Conservation (phyloP, 2,329 filamentous ascomycete genomes). For the Cladosporium austrohemisphaericum region DNA sequence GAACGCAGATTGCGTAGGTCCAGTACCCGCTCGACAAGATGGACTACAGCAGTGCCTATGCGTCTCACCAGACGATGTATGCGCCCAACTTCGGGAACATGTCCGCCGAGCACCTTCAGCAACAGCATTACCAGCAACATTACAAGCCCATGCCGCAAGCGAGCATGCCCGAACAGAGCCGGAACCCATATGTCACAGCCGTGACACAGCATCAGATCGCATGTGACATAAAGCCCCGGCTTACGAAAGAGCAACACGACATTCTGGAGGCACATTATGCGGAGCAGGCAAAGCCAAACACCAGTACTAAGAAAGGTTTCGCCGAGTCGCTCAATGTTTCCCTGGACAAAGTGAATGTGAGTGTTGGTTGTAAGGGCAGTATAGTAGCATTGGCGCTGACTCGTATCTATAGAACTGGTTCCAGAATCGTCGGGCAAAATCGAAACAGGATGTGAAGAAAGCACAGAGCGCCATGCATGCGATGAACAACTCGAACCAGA, state of each 20-base stretch:
- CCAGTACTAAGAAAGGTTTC: constrained; percentile 49
- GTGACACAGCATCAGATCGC: constrained; percentile 25
- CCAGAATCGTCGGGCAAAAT: constrained; percentile 51
- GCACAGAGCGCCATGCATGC: constrained; percentile 26
- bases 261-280: constrained; percentile 49
- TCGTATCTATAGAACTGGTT: constrained; percentile 49
- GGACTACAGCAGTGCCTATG: constrained; percentile 7
- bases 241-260: constrained; percentile 53
- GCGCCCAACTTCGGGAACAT: constrained; percentile 9
- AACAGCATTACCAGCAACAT: constrained; percentile 12
- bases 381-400: neutral
- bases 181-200: constrained; percentile 17
- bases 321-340: constrained; percentile 46
- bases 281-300: constrained; percentile 48
- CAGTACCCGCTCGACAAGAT: neutral
- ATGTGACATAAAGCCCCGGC: constrained; percentile 48
- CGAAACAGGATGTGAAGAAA: constrained; percentile 52
- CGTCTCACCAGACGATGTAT: constrained; percentile 10
- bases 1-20: neutral
- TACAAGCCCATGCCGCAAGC: constrained; percentile 7
- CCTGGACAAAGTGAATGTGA: constrained; percentile 52
- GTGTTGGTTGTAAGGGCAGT: constrained; percentile 18
- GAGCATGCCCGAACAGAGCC: constrained; percentile 16
- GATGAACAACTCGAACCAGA: constrained; percentile 8
- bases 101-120: constrained; percentile 10